Evolutionary conservation across 352 stramenopile genomes (phyloP).

Genomic region (Thalassiosira livingstoniorum): DNA sequence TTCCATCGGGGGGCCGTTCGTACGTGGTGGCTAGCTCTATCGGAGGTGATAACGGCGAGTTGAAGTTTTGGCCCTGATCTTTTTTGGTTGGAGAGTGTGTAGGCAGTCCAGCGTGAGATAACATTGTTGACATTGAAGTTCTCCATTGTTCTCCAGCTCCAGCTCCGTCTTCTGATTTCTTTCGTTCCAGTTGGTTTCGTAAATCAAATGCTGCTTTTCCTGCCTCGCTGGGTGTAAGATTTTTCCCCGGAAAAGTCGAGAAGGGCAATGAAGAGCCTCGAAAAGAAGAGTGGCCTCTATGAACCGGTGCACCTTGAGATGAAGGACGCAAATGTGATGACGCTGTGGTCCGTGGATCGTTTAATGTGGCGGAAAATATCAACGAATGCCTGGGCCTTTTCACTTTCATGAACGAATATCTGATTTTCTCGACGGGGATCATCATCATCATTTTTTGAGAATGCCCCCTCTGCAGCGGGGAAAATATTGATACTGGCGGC

Average conservation of each 20-base stretch:
- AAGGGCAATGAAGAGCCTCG: no score
- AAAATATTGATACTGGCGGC: no score
- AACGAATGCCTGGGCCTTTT: no score
- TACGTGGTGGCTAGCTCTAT: slow-evolving; percentile 80
- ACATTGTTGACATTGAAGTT: slow-evolving; percentile 45
- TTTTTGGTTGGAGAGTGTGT: not conserved
- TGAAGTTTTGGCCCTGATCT: slow-evolving; percentile 11
- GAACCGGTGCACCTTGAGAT: no score
- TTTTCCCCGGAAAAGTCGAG: not conserved
- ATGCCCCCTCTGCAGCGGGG: no score
- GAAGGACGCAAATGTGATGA: no score
- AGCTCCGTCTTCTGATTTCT: not conserved
- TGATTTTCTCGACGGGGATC: no score
- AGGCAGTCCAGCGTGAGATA: slow-evolving; percentile 52
- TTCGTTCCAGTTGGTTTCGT: slow-evolving; percentile 19
- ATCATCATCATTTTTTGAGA: no score
- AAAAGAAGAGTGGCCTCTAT: no score
- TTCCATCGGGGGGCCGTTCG: slow-evolving; percentile 67
- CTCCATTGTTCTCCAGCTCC: not conserved
- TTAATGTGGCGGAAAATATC: no score
- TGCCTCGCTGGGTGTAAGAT: slow-evolving; percentile 27
- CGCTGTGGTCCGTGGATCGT: no score
- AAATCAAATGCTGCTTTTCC: slow-evolving; percentile 33
- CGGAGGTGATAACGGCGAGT: slow-evolving; percentile 74
- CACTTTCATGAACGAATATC: no score